Base-by-base conservation (phyloP, 345 rosid species). In the Aethionema arabicum region DNA sequence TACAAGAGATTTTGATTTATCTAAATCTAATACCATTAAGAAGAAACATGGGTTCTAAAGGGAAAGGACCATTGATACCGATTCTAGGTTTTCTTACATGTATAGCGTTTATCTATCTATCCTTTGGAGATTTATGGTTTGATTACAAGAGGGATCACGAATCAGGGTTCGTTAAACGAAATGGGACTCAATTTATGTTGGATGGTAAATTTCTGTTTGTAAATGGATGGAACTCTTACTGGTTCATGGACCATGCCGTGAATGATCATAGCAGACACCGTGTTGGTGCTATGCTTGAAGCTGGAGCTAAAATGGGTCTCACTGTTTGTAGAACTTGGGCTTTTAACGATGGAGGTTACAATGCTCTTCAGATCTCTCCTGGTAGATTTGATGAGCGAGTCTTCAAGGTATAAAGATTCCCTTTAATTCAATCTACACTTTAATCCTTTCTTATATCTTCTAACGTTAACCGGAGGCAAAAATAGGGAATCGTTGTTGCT, bases 321-420 rank as follows among this genome's bases (percentile, higher is more conserved):
- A 82, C 97, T n/a, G 90, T 92, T 56, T 92, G 97, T 59, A 70
- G 99, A 69, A 80, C 95, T 13, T 92, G 98, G 98, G 98, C 98
- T 5, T 92, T 92, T 63, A 92, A 81, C 69, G 98, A 92, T 65
- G 97, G 98, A 39, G 90, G 79, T 46, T 84, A 89, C 74, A 76
- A 92, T 68, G 96, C 97, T 36, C 97, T 92, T 51, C 97, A 92
- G 83, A 75, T 84, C 72, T 82, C 93, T 61, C 98, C 97, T 54
- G 96, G 95, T 5, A 77, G 63, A 53, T 92, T 89, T 40, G 91
- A 92, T 77, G 98, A 92, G 66, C 78, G 85, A 2, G 87, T 85
- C 67, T 92, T 92, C 70, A 69, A 78, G 97, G 98, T 91, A 80
- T 47, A 62, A 29, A 7, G 49, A 13, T 33, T 13, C 30, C 37